Base-by-base conservation (phyloP, 805 yeast genomes). In the Starmerella bombi region DNA sequence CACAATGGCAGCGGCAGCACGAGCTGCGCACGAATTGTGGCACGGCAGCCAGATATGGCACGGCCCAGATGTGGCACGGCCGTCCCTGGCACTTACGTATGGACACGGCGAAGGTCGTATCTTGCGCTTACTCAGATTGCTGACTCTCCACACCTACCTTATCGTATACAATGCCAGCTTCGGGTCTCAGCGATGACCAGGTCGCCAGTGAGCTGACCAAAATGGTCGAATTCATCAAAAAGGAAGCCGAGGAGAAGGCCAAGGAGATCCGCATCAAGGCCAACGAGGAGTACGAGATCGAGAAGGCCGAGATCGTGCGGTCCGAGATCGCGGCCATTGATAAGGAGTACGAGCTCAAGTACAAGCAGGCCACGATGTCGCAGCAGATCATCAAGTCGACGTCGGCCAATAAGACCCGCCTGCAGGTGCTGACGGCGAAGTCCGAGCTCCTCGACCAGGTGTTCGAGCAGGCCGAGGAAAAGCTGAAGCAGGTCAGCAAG, bases 211-310 rank as follows among this genome's bases (percentile, higher is more conserved):
- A 91, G 70, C 81, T 91, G 64, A 77, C 78, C 62, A 91, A 91
- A 71, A 91, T 91, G 96, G 94, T 88, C 61, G 86, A 93, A 59
- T 91, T 91, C 77, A 91, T 91, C 73, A 83, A 80, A 67, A 91
- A 88, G 74, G 99, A 91, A 68, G 99, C 99, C 30, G 93, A 86
- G 57, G 99, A 91, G 64, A 91, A 91, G 68, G 95, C 97, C 52
- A 83, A 82, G 62, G 99, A 91, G 65, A 85, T 91, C 59, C 77
- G 72, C 60, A 70, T 91, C 56, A 93, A 91, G 68, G 95, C 97
- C 33, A 94, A 93, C 61, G 98, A 91, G 64, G 99, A 91, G 67
- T 91, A 88, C 61, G 97, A 91, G 64, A 86, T 91, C 56, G 98
- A 91, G 62, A 91, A 91, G 70, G 88, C 95, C 18, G 76, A 84